Base-by-base conservation (phyloP, 768 basidiomycete genomes). In the Calocera cornea region DNA sequence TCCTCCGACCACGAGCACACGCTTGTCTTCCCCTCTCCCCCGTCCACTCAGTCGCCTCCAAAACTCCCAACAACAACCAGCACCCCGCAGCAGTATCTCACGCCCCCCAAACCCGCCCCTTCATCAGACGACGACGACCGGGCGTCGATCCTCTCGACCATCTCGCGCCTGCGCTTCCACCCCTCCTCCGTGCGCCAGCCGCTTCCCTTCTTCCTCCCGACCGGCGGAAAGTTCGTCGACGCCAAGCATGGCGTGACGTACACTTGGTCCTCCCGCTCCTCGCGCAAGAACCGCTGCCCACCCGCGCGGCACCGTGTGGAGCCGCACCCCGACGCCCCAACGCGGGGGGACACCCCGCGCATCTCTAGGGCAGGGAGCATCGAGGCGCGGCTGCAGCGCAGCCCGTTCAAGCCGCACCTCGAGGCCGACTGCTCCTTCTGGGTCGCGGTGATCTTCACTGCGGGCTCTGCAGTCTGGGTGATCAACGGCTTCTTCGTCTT, bases 401-500 rank as follows among this genome's bases (percentile, higher is more conserved):
- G 64, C 33, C 60, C 70, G 24, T 71, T 75, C 27, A 74, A 73
- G 49, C 72, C 73, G 27, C 66, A 70, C 67, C 67, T 76, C 31
- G 69, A 66, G 12, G 54, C 66, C 36, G 75, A 76, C 69, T 65
- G 75, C 24, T 69, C 68, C 1, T 76, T 74, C 63, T 76, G 75
- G 75, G 64, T 76, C 8, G 76, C 76, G 1, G 66, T 75, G 19
- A 49, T 70, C 0, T 81, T 81, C 69, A 80, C 79, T 0, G 67
- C 78, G 19, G 82, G 83, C 34, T 80, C 78, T 63, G 74, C 80
- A 11, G 78, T 81, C 7, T 82, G 84, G 84, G 81, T 84, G 14
- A 74, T 83, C 64, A 86, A 86, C 71, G 84, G 83, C 14, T 84
- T 84, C 70, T 71, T 80, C 49, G 78, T 80, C 2, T 84, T 83